Evolutionary conservation across 768 basidiomycete species (phyloP).

Genomic region (Gymnopilus dilepis): DNA sequence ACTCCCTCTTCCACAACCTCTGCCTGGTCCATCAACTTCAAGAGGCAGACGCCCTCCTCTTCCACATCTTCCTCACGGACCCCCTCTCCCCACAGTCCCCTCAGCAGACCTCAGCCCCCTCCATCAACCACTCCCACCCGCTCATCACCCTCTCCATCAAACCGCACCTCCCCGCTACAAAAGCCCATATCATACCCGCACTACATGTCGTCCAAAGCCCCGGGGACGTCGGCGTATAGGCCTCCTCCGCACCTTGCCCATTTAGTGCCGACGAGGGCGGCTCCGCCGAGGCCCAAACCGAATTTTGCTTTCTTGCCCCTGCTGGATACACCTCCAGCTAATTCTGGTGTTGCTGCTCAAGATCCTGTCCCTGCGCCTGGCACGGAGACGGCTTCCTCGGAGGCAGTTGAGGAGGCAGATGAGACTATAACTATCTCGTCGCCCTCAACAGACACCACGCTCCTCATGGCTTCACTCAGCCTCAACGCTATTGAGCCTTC

Average conservation of each 20-base stretch:
- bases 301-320: constrained; percentile 43
- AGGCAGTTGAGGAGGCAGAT: too few species aligned
- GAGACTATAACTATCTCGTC: too few species aligned
- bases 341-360: background rate
- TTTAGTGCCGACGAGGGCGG: constrained; percentile 29
- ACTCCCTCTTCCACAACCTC: constrained; percentile 5
- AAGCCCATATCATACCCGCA: constrained; percentile 1
- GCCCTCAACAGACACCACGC: background rate
- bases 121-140: background rate
- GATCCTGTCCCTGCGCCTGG: too few species aligned
- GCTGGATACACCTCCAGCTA: constrained; percentile 36
- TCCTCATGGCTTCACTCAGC: background rate
- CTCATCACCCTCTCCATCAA: background rate
- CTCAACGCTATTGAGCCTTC: background rate
- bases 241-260: constrained; percentile 36
- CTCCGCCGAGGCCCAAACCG: constrained; percentile 32
- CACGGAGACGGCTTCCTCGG: too few species aligned
- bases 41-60: constrained; percentile 13
- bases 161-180: background rate
- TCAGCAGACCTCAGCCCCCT: background rate
- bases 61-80: background rate
- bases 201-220: background rate
- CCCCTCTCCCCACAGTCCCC: background rate
- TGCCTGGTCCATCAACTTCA: constrained; percentile 25
- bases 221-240: constrained; percentile 1